phyloP scores from a whole-genome alignment of 192 early-diverging fungal genomes.

The Coemansia biformis region DNA sequence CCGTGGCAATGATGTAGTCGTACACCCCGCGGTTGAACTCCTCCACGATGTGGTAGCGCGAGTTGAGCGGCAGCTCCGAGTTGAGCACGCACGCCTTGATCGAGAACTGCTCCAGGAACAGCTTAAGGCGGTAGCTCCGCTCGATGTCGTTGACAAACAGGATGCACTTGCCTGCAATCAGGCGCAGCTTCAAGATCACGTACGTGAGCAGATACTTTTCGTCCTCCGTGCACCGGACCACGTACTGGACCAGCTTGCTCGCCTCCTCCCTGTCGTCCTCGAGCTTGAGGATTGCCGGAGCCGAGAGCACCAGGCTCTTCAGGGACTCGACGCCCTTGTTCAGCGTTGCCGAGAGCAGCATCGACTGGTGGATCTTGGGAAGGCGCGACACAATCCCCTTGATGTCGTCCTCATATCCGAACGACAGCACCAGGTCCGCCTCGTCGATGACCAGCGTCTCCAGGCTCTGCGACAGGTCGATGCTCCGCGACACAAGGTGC shows the following conservation, averaged over 20 bases:
- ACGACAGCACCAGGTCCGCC: conserved; percentile 90
- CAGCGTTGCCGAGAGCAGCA: conserved; percentile 92
- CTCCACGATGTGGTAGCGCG: conserved; percentile 89
- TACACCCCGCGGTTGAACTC: conserved; percentile 97
- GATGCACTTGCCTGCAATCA: conserved; percentile 86
- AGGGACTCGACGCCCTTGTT: conserved; percentile 82
- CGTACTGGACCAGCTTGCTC: conserved; percentile 69
- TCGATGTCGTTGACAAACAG: conserved; percentile 97
- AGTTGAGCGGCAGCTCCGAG: conserved; percentile 90
- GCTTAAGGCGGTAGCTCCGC: conserved; percentile 80
- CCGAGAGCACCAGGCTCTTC: conserved; percentile 78
- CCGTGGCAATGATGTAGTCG: conserved; percentile 93
- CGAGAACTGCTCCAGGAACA: conserved; percentile 96
- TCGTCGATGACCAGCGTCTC: conserved; percentile 94
- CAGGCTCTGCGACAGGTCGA: conserved; percentile 55
- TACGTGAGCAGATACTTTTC: conserved; percentile 87
- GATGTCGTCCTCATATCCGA: conserved; percentile 90
- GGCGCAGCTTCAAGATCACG: conserved; percentile 83
- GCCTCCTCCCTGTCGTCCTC: conserved; percentile 65
- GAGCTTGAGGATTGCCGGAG: conserved; percentile 81
- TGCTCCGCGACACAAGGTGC: conserved; percentile 60
- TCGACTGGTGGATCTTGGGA: conserved; percentile 86
- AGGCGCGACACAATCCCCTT: conserved; percentile 64
- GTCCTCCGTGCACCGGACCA: conserved; percentile 64
- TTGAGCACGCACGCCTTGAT: conserved; percentile 88